phyloP scores from a whole-genome alignment of 2,329 filamentous ascomycete genomes.

The Exophiala xenobiotica region DNA sequence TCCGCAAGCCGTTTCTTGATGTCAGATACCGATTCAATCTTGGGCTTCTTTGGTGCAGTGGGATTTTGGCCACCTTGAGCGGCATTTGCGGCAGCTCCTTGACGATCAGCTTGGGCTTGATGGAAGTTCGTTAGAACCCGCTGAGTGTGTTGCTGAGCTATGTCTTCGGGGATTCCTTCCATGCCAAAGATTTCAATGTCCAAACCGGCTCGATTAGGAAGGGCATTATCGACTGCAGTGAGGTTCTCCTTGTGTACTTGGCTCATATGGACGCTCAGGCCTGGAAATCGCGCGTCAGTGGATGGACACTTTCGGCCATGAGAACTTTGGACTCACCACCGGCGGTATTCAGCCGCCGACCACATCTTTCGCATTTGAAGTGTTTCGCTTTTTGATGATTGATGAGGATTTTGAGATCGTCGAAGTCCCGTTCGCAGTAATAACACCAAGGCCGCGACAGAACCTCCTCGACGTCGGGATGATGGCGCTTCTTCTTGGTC shows the following conservation, averaged over 20 bases:
- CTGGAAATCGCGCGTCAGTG: slow-evolving; percentile 46
- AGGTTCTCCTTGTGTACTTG: slow-evolving; percentile 97
- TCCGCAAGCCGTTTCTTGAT: slow-evolving; percentile 77
- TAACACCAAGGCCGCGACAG: slow-evolving; percentile 92
- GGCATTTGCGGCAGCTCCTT: slow-evolving; percentile 79
- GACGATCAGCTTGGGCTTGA: slow-evolving; percentile 77
- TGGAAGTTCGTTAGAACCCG: slow-evolving; percentile 83
- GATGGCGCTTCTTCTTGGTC: slow-evolving; percentile 87
- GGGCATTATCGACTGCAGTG: slow-evolving; percentile 83
- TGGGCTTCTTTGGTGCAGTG: slow-evolving; percentile 59
- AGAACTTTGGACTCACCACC: slow-evolving; percentile 65
- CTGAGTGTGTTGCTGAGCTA: slow-evolving; percentile 79
- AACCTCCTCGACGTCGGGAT: slow-evolving; percentile 84
- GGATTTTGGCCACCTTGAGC: slow-evolving; percentile 59
- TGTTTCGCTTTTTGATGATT: slow-evolving; percentile 99
- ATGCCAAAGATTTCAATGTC: slow-evolving; percentile 98
- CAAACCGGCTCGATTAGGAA: slow-evolving; percentile 78
- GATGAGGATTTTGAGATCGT: slow-evolving; percentile 93
- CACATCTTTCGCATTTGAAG: slow-evolving; percentile 94
- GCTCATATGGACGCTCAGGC: slow-evolving; percentile 94
- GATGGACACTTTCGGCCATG: neutral
- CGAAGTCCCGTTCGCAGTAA: slow-evolving; percentile 99
- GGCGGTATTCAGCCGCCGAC: slow-evolving; percentile 84
- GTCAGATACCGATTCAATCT: slow-evolving; percentile 73
- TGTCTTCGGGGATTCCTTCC: slow-evolving; percentile 89